phyloP scores from a whole-genome alignment of 768 basidiomycete species.

The Pulveroboletus frians region DNA sequence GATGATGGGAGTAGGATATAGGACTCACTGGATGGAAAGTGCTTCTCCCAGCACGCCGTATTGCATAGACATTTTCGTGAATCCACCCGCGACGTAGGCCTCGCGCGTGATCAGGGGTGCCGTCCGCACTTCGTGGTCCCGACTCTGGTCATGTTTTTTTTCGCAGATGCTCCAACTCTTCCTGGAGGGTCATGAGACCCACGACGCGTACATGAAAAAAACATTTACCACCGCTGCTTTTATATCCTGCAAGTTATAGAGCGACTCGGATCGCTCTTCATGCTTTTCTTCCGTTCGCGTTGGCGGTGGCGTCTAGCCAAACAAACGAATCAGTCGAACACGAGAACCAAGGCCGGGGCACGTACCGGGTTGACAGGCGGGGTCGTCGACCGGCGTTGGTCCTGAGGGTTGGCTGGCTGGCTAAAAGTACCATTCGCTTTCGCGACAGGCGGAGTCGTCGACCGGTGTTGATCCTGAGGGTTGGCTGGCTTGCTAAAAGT shows the following conservation, averaged over 20 bases:
- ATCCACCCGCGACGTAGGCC: constrained; percentile 31
- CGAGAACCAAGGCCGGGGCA: background rate
- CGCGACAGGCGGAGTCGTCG: background rate
- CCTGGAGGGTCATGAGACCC: background rate
- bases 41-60: constrained; percentile 53
- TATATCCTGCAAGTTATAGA: constrained; percentile 9
- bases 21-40: constrained; percentile 27
- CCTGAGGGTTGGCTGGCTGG: background rate
- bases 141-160: constrained; percentile 6
- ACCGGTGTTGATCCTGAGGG: background rate
- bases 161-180: constrained; percentile 8
- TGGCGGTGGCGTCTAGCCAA: background rate
- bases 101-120: constrained; percentile 47
- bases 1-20: background rate
- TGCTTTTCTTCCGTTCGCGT: background rate
- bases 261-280: background rate
- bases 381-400: background rate
- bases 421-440: background rate
- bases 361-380: background rate
- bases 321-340: background rate
- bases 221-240: background rate
- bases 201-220: no score
- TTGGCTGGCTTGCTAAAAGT: background rate
- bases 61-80: constrained; percentile 34
- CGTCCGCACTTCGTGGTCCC: constrained; percentile 31